Percentiles rank a stretch among this genome's conserved stretches.
Conservation (phyloP, 2,329 filamentous ascomycete genomes). For the Alternaria sp. region DNA sequence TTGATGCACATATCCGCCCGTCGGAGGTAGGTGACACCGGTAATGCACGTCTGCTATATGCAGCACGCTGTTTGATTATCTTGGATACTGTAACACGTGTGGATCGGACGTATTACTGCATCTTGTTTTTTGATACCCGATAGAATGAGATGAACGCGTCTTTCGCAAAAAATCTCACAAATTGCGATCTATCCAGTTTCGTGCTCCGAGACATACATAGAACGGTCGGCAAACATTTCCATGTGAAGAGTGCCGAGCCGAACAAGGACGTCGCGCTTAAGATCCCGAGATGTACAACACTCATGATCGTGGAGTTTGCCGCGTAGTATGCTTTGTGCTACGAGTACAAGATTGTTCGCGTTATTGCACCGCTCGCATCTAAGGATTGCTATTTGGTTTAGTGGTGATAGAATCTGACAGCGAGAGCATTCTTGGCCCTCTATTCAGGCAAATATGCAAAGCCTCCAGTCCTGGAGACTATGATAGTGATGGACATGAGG, state of each 20-base stretch:
- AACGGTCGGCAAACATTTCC: neutral
- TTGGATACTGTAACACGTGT: neutral
- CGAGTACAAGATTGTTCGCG: fast-evolving
- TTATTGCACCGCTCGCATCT: fast-evolving
- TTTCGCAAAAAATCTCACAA: neutral
- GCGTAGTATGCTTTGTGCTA: neutral
- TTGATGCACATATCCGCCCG: neutral
- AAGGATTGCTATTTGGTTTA: neutral
- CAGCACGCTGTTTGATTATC: neutral
- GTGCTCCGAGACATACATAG: fast-evolving
- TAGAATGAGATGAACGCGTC: neutral
- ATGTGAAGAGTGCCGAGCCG: neutral
- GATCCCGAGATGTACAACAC: neutral
- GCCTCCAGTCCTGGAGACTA: neutral
- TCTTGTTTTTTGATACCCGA: neutral
- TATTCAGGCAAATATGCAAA: neutral
- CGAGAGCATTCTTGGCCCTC: neutral
- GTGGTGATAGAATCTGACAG: neutral
- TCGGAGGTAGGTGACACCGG: neutral
- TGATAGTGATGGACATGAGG: neutral
- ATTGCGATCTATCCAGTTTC: neutral
- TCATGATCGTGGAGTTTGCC: neutral
- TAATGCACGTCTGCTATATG: neutral
- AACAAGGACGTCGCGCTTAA: neutral
- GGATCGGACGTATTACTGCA: neutral